Evolutionary conservation across 2,329 filamentous ascomycete genomes (phyloP), one percentile per base, ranked within the genome.

Genomic region (Xylariaceae sp.): DNA sequence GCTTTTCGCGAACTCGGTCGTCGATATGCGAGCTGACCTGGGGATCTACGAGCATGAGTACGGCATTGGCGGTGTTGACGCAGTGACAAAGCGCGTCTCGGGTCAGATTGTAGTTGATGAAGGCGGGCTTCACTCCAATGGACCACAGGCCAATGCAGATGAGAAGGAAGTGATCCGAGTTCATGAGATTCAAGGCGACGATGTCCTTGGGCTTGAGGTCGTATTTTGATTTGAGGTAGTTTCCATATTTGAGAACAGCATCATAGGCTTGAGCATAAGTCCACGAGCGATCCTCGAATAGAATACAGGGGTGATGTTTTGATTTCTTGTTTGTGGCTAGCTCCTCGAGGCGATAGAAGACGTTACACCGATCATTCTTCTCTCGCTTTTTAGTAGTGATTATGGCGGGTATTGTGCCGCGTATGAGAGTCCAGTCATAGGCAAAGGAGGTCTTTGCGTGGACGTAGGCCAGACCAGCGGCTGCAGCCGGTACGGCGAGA

Each of bases 31-130:
- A 59, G n/a, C 70, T 68, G 1, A 87, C 69, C 14, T 73, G 67
- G 0, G 75, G 72, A 54, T 93, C 89, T 8, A 92, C 75, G 17
- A 95, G 63, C 45, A 91, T 70, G 2, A 94, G 60, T 8, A 76
- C 76, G 0, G 86, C 73, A 0, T 77, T 82, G 2, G 86, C 85
- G 2, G 81, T 79, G 52, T 75, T 77, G 36, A 94, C 72, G 55
- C 86, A 92, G 65, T 95, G 89, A 3, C 79, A 64, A 50, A 95
- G 70, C 0, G 88, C 75, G 22, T 84, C 79, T 11, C 82, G 84
- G 0, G 77, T 75, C 39, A 95, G 70, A 61, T 93, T 93, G 67
- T 91, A 92, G 67, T 95, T 95, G 68, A 95, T 85, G 56, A 93
- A 88, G 0, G 89, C 89, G 0, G 89, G 88, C 45, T 82, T 82